Evolutionary conservation across 2,329 filamentous ascomycete genomes (phyloP).

Genomic region (Alternaria infectoria): DNA sequence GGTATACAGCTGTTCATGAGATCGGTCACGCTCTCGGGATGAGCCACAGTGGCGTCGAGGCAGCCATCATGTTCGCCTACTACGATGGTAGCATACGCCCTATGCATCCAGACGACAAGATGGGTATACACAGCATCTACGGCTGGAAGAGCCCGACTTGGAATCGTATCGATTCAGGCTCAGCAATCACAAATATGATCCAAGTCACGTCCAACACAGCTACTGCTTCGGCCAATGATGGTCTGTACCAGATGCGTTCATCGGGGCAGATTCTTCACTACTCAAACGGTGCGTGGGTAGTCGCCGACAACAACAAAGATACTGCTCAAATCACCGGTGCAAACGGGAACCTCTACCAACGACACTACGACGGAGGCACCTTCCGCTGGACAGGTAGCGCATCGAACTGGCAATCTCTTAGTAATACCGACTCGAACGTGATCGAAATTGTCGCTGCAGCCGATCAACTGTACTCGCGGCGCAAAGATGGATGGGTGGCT

Average conservation of each 20-base stretch:
- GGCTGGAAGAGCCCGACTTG: constrained; percentile 38
- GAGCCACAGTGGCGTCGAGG: constrained; percentile 35
- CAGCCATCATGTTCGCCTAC: constrained; percentile 39
- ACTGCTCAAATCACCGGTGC: constrained; percentile 37
- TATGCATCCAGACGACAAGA: constrained; percentile 36
- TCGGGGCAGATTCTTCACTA: constrained; percentile 33
- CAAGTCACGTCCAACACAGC: constrained; percentile 23
- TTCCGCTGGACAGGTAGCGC: constrained; percentile 27
- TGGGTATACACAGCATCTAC: constrained; percentile 35
- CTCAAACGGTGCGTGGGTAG: constrained; percentile 24
- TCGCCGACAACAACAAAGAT: constrained; percentile 32
- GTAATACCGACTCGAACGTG: constrained; percentile 26
- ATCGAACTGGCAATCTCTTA: constrained; percentile 31
- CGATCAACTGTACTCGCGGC: constrained; percentile 35
- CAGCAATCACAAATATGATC: constrained; percentile 20
- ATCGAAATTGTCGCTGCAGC: constrained; percentile 35
- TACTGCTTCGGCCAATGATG: constrained; percentile 18
- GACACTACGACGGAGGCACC: constrained; percentile 34
- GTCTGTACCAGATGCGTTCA: constrained; percentile 37
- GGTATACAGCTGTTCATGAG: constrained; percentile 36
- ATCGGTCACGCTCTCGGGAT: constrained; percentile 39
- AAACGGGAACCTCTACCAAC: constrained; percentile 32
- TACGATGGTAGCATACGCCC: constrained; percentile 30
- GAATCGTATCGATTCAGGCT: constrained; percentile 29
- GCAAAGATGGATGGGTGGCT: constrained; percentile 38